phyloP scores from a whole-genome alignment of 1,139 yeast genomes.

The Diutina pseudorugosa region DNA sequence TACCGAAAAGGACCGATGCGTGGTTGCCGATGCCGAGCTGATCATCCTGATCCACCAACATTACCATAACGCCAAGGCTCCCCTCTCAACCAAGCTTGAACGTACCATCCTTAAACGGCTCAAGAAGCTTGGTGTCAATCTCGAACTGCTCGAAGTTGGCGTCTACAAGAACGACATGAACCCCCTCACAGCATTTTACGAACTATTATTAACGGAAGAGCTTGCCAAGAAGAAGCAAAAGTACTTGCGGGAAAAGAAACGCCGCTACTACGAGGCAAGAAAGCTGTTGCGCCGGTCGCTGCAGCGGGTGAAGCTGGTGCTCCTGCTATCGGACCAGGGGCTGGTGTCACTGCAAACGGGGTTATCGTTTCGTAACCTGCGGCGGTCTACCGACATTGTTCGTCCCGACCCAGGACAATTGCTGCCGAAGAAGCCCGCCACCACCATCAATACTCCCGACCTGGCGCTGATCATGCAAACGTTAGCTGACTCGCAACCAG shows the following conservation, averaged over 20 bases:
- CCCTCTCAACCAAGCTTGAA: constrained; percentile 52
- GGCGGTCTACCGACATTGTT: neutral
- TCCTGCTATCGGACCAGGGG: constrained; percentile 20
- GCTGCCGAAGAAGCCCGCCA: neutral
- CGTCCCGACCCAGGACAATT: neutral
- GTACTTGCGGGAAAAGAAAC: constrained; percentile 20
- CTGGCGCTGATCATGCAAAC: neutral
- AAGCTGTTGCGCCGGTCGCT: constrained; percentile 36
- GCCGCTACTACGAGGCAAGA: constrained; percentile 25
- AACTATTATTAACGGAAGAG: constrained; percentile 57
- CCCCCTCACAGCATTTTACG: constrained; percentile 77
- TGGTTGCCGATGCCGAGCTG: constrained; percentile 23
- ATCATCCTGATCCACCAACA: constrained; percentile 32
- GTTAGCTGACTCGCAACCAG: neutral
- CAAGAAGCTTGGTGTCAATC: constrained; percentile 54
- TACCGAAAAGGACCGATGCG: constrained; percentile 17
- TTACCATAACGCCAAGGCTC: constrained; percentile 20
- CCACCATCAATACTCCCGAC: neutral
- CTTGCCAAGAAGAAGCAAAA: constrained; percentile 23
- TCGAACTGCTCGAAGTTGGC: constrained; percentile 48
- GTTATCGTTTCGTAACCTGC: neutral
- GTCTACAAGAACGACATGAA: constrained; percentile 58
- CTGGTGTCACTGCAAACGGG: neutral
- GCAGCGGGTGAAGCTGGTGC: constrained; percentile 34
- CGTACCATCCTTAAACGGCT: constrained; percentile 53